Percentiles rank a stretch among this genome's conserved stretches.
Evolutionary conservation across 345 rosid genomes (phyloP).

Genomic region (Brassica carinata): DNA sequence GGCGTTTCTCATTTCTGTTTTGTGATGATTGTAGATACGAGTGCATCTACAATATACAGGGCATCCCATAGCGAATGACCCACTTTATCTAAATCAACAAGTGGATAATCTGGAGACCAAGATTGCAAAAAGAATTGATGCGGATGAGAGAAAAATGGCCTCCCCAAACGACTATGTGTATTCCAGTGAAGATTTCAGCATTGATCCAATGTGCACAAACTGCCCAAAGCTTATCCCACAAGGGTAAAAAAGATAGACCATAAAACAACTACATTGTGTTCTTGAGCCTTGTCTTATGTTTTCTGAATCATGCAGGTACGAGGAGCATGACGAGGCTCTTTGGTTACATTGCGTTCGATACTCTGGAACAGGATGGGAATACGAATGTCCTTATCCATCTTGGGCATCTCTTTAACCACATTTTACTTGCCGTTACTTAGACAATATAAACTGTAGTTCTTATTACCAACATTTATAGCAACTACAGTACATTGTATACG

Average conservation of each 20-base stretch:
- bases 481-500: conserved; percentile 4
- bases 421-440: neutral
- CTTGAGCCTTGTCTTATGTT: neutral
- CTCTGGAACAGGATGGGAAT: conserved; percentile 79
- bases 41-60: conserved; percentile 78
- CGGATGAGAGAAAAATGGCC: conserved; percentile 34
- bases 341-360: conserved; percentile 79
- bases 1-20: conserved; percentile 10
- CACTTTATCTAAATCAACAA: conserved; percentile 63
- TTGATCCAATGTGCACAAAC: conserved; percentile 84
- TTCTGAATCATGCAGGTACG: conserved; percentile 50
- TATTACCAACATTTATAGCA: neutral
- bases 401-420: conserved; percentile 56
- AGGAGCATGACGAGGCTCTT: conserved; percentile 67
- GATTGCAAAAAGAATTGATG: conserved; percentile 63
- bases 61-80: conserved; percentile 92
- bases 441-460: neutral
- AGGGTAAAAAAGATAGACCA: conserved; percentile 49
- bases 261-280: neutral
- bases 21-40: conserved; percentile 61
- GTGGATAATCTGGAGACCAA: conserved; percentile 42
- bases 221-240: conserved; percentile 77
- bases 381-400: conserved; percentile 76
- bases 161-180: conserved; percentile 40
- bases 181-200: conserved; percentile 55